Evolutionary conservation across 176 grass and related monocot genomes (phyloP), one percentile per base, ranked within the genome.

Genomic region (Carex littledalei): DNA sequence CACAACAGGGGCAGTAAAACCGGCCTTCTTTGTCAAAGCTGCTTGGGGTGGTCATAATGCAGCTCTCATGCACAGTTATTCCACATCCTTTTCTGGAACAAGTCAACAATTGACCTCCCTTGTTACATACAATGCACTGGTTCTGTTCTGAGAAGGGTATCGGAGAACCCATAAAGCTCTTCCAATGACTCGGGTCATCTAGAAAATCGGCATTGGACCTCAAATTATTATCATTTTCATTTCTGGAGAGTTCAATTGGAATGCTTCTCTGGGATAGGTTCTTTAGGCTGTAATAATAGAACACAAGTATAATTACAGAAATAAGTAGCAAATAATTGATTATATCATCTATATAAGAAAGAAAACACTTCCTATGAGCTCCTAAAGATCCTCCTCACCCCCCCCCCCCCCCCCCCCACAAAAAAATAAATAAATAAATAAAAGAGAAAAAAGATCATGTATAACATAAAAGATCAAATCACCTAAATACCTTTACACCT

Each of bases 1-100:
- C 63, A 67, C 81, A 83, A 55, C 61, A 83, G 8, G 81, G 81
- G 63, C 81, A 83, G 81, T 83, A 83, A 68, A 83, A 83, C 12
- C 1, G 22, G 14, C 58, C 81, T 52, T 83, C 64, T 68, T 83
- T 47, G 6, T 35, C 81, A 31, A 68, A 83, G 29, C 49, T 83
- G 64, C 49, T 83, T 18, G 61, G 41, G n/a, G 43, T 31, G 21
- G 61, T 83, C 39, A 16, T 47, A 47, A 68, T 67, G 64, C 81
- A 83, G 64, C 13, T 67, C 14, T 83, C 81, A 67, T 83, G 81
- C 47, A 83, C 81, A 63, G 81, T 20, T 54, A 83, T 83, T 50
- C 41, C 61, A 68, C 81, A 83, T 49, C 21, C 63, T 83, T 83
- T 29, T 52, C 64, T 83, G 14, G 43, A 67, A 83, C 81, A 83